phyloP scores from a whole-genome alignment of 176 grass and related monocot genomes.

The Oropetium thomaeum region DNA sequence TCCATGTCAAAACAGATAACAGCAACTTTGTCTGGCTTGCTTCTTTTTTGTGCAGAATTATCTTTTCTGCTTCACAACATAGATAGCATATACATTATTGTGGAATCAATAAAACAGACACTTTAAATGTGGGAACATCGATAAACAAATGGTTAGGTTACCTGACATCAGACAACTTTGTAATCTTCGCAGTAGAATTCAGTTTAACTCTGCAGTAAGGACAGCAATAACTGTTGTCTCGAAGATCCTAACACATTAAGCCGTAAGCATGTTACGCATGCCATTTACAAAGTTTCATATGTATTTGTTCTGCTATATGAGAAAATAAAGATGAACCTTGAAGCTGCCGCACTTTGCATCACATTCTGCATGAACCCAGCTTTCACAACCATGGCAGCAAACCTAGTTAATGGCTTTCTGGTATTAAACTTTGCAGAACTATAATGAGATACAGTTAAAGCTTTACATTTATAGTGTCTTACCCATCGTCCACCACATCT shows the following conservation, averaged over 20 bases:
- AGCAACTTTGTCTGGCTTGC: constrained; percentile 52
- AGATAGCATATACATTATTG: constrained; percentile 21
- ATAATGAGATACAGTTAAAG: constrained; percentile 20
- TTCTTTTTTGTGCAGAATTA: constrained; percentile 31
- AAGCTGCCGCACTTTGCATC: constrained; percentile 69
- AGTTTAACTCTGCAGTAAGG: constrained; percentile 60
- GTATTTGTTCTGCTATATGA: not conserved
- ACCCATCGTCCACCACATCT: constrained; percentile 70
- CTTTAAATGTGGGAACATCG: constrained; percentile 3
- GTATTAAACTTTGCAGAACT: constrained; percentile 31
- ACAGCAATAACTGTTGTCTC: constrained; percentile 66
- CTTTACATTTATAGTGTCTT: constrained; percentile 34
- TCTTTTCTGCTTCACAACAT: constrained; percentile 39
- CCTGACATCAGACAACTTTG: constrained; percentile 57
- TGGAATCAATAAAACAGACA: constrained; percentile 22
- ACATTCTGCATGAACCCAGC: constrained; percentile 75
- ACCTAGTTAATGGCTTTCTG: constrained; percentile 49
- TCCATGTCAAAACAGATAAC: constrained; percentile 85
- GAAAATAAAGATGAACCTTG: constrained; percentile 45
- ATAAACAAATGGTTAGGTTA: constrained; percentile 33
- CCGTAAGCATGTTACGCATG: constrained; percentile 41
- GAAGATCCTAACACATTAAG: constrained; percentile 55
- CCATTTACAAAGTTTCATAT: not conserved
- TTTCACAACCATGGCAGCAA: constrained; percentile 76
- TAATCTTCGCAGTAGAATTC: constrained; percentile 40